Base-by-base conservation (phyloP, 2,329 filamentous ascomycete genomes). In the Verticillium tricorpus region DNA sequence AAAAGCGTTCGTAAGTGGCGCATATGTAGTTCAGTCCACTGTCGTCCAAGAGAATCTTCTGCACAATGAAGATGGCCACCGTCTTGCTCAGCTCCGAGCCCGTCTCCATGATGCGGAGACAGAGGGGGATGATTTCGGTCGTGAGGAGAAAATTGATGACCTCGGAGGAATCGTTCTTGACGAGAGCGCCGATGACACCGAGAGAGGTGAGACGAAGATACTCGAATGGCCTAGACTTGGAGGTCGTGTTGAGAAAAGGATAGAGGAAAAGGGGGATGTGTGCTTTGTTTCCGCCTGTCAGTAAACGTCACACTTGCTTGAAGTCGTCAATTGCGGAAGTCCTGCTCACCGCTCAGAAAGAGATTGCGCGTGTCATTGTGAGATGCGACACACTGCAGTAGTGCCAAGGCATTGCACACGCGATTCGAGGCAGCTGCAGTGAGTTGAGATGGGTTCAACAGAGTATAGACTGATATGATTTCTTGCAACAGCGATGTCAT, bases 61-160 rank as follows among this genome's bases (percentile, higher is more conserved):
- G 95, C 19, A 99, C 95, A 70, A 99, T 99, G 80, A 99, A 99
- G 70, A 99, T 99, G 62, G 95, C 95, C 15, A 99, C 95, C 0
- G 95, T 99, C 82, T 99, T 99, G 82, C 93, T 97, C 64, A 99
- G 85, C 77, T 99, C 95, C 0, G 93, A 97, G 58, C 95, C 95
- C 0, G 95, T 99, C 80, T 99, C 95, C 95, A 99, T 99, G 72
- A 99, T 99, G 64, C 95, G 89, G 55, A 99, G 88, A 76, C 95
- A 99, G 14, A 99, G 86, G 11, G 95, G 95, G 62, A 99, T 99
- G 68, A 99, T 99, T 78, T 99, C 95, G 34, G 95, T 99, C 1
- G 95, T 98, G 57, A 99, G 84, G 60, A 99, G 89, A 74, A 99
- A 99, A 81, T 98, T 98, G 81, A 99, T 99, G 63, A 98, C 95